phyloP scores from a whole-genome alignment of 768 basidiomycete species.

The Boletus fagicola region DNA sequence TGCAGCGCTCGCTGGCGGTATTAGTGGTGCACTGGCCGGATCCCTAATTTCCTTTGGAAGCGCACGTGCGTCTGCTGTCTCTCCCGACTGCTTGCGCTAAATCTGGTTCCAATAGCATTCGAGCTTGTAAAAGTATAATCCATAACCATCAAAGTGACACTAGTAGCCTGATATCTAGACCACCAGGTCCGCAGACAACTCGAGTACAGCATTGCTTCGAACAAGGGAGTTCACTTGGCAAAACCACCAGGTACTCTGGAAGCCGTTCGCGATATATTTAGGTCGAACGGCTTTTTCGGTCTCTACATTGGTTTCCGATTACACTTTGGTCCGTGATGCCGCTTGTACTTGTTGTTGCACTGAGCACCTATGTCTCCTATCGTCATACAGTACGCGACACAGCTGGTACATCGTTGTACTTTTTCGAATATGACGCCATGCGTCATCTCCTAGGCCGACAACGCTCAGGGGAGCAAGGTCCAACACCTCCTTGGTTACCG shows the following conservation, averaged over 20 bases:
- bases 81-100: constrained; percentile 21
- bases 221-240: constrained; percentile 63
- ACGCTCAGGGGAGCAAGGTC: constrained; percentile 76
- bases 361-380: constrained; percentile 8
- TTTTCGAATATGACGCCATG: constrained; percentile 91
- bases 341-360: not conserved
- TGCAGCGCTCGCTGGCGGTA: constrained; percentile 72
- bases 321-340: constrained; percentile 67
- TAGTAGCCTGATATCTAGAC: constrained; percentile 12
- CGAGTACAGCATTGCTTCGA: constrained; percentile 87
- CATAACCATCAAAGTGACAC: not conserved
- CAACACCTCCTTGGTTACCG: constrained; percentile 83
- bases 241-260: constrained; percentile 78
- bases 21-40: constrained; percentile 86
- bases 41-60: constrained; percentile 86
- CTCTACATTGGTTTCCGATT: constrained; percentile 83
- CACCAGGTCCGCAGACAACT: constrained; percentile 82
- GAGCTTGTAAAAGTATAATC: constrained; percentile 86
- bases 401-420: constrained; percentile 85
- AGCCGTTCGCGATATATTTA: constrained; percentile 79
- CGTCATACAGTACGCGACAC: constrained; percentile 74
- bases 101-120: constrained; percentile 53
- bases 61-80: constrained; percentile 62
- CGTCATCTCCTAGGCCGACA: constrained; percentile 80
- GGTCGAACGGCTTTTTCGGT: constrained; percentile 57